phyloP scores from a whole-genome alignment of 1,284 basidiomycete genomes.

The Trametes versicolor region DNA sequence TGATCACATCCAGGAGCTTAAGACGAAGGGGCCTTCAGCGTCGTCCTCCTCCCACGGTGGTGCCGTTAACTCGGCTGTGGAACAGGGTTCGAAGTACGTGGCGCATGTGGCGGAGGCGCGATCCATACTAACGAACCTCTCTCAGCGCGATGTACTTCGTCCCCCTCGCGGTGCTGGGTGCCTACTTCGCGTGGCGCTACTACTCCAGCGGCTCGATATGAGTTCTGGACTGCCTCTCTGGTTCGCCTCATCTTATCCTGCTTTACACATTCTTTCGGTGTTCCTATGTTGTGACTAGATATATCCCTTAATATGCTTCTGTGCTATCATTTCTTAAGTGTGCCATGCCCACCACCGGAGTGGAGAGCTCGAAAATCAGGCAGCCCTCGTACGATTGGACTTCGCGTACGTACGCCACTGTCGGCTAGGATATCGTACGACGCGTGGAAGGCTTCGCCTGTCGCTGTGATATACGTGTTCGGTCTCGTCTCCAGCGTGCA shows the following conservation, averaged over 20 bases:
- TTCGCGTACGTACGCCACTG: not conserved
- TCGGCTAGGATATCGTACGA: not conserved
- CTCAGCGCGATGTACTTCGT: constrained; percentile 80
- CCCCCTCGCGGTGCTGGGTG: constrained; percentile 77
- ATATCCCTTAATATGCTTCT: constrained; percentile 23
- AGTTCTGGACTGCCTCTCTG: constrained; percentile 16
- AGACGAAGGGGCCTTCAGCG: constrained; percentile 56
- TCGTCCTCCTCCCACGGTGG: constrained; percentile 42
- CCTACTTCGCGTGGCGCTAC: constrained; percentile 85
- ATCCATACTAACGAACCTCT: constrained; percentile 24
- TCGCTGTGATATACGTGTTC: not conserved
- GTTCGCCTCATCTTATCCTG: constrained; percentile 10
- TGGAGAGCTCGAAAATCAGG: no score
- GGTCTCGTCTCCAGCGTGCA: not conserved
- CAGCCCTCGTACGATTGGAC: no score
- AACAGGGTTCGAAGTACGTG: constrained; percentile 77
- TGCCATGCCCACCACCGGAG: not conserved
- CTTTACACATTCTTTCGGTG: constrained; percentile 24
- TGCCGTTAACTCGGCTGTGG: constrained; percentile 60
- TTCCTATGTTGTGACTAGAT: constrained; percentile 28
- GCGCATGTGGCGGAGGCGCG: not conserved
- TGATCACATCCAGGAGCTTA: constrained; percentile 50
- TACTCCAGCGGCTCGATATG: constrained; percentile 60
- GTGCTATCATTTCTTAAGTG: not conserved
- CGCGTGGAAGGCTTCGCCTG: not conserved